Base-by-base conservation (phyloP, 2,329 filamentous ascomycete genomes). In the Beauveria asiatica region DNA sequence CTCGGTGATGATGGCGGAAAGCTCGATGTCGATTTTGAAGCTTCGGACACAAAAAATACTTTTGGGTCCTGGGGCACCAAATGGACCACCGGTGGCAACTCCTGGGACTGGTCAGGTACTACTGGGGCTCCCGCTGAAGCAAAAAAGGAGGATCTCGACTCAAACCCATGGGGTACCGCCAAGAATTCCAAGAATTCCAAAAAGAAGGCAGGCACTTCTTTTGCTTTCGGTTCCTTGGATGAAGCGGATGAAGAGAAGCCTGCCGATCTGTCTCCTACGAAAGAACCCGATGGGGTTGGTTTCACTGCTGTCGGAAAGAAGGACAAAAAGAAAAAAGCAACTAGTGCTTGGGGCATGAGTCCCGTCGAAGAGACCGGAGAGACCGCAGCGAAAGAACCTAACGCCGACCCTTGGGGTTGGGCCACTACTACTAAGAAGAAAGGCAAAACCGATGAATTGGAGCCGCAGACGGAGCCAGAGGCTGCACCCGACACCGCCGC, bases 11-110 rank as follows among this genome's bases (percentile, higher is more conserved):
- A 87, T 60, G 68, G 75, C n/a, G 82, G 83, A 1, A 81, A 83
- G 59, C 68, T 84, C 6, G 82, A 85, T 63, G 68, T 84, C 16
- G 80, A 76, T 62, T 79, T 85, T 65, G 80, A 79, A 54, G 70
- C 75, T n/a, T 73, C 75, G 25, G 75, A 76, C 42, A 68, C 69
- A 13, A 81, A 81, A 64, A 68, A 71, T 44, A 62, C 67, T 45
- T 80, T 88, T 65, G 79, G 83, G 53, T 74, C 76, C 44, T 88
- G 85, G 83, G 83, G 83, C 39, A 78, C 79, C 61, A 81, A 77
- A 64, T 87, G 84, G 83, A 77, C 73, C 63, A 78, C 80, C n/a
- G 79, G 80, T 60, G 80, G 79, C 49, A 74, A 67, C 58, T 73
- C 73, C 61, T 80, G 74, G 76, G 75, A 72, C 54, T 77, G 78